Conservation (phyloP, 1,284 basidiomycete species). For the Malassezia yamatoensis region DNA sequence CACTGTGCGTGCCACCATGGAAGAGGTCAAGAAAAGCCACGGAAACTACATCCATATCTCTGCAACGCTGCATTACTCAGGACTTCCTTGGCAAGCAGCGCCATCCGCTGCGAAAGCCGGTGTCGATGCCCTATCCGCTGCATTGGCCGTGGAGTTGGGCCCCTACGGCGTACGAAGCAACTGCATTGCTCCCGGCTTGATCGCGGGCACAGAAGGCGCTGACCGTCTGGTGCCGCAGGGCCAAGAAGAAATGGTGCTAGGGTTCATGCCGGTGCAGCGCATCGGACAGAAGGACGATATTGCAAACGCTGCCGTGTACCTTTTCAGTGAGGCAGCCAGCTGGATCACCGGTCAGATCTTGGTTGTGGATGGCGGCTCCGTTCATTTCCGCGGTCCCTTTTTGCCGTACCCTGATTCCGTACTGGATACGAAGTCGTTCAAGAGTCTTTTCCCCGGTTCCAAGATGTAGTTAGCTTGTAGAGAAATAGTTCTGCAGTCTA, state of each 20-base stretch:
- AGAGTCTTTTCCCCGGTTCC: conserved; percentile 25
- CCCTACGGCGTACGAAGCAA: conserved; percentile 88
- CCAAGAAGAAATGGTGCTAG: conserved; percentile 32
- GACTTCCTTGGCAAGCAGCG: conserved; percentile 81
- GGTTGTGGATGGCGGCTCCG: conserved; percentile 11
- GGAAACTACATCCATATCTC: conserved; percentile 86
- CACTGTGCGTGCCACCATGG: conserved; percentile 56
- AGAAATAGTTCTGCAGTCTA: conserved; percentile 22
- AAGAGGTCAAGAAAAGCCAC: conserved; percentile 29
- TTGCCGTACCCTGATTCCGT: conserved; percentile 38
- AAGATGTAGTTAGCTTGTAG: conserved; percentile 15
- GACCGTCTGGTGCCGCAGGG: conserved; percentile 58
- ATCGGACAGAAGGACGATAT: conserved; percentile 57
- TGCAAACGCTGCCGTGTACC: conserved; percentile 68
- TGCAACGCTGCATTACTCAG: conserved; percentile 78
- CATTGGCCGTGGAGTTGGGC: conserved; percentile 83
- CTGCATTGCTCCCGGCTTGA: conserved; percentile 77
- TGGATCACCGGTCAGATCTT: conserved; percentile 61
- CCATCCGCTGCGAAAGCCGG: conserved; percentile 91
- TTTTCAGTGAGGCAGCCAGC: conserved; percentile 76
- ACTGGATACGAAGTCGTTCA: conserved; percentile 32
- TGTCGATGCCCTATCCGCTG: conserved; percentile 73
- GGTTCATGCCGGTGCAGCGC: conserved; percentile 38
- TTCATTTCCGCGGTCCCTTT: conserved; percentile 32
- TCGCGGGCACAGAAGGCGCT: conserved; percentile 74